phyloP scores from a whole-genome alignment of 2,329 filamentous ascomycete genomes.

The Claviceps pazoutovae region DNA sequence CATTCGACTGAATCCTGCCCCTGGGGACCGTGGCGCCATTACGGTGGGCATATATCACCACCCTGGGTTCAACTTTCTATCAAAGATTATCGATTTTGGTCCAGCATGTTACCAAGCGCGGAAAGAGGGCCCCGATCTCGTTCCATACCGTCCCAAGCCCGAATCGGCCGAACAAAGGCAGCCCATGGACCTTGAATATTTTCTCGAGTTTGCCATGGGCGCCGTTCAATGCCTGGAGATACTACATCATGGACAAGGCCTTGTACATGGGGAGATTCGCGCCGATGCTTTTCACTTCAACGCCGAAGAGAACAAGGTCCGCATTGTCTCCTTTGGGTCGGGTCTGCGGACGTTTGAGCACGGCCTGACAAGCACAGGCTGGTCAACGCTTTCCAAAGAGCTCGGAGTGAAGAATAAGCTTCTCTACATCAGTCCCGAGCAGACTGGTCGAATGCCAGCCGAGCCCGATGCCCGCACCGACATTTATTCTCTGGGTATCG shows the following conservation, averaged over 20 bases:
- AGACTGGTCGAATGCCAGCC: conserved; percentile 82
- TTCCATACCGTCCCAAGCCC: conserved; percentile 29
- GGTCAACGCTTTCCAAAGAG: conserved; percentile 71
- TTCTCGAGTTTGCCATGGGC: conserved; percentile 84
- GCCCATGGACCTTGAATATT: conserved; percentile 57
- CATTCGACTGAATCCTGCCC: conserved; percentile 52
- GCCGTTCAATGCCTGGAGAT: conserved; percentile 76
- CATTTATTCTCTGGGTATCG: conserved; percentile 79
- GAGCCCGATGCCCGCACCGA: conserved; percentile 88
- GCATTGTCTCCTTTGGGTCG: conserved; percentile 73
- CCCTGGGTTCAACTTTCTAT: conserved; percentile 60
- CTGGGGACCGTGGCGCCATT: conserved; percentile 56
- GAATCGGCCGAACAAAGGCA: conserved; percentile 33
- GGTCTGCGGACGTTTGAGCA: conserved; percentile 83
- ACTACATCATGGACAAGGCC: conserved; percentile 74
- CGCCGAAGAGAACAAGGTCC: conserved; percentile 53
- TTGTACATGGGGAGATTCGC: conserved; percentile 82
- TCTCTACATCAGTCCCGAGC: conserved; percentile 84
- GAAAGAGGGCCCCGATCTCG: conserved; percentile 37
- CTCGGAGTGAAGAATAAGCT: conserved; percentile 79
- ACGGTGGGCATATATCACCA: conserved; percentile 71
- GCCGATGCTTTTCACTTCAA: conserved; percentile 87
- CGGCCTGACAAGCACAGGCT: conserved; percentile 71
- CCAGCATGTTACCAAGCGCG: conserved; percentile 53
- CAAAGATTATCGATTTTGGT: conserved; percentile 60